Percentiles rank a stretch among this genome's conserved stretches.
phyloP scores from a whole-genome alignment of 768 basidiomycete species.

The Strobilomyces dryophilus region DNA sequence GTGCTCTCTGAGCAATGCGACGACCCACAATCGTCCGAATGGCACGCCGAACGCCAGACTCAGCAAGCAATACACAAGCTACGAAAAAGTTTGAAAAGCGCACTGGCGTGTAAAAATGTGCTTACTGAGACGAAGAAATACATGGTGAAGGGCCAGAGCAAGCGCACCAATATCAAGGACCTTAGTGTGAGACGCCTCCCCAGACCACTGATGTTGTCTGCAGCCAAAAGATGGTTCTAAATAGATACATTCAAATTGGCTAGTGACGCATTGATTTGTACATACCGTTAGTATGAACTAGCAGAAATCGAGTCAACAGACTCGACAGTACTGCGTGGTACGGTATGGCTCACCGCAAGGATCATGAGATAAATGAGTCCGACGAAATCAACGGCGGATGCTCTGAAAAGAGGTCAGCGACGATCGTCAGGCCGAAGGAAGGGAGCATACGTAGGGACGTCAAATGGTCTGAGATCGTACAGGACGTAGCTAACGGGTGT shows the following conservation, averaged over 20 bases:
- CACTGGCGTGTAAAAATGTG: neutral
- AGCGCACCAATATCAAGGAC: constrained; percentile 38
- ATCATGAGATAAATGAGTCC: constrained; percentile 50
- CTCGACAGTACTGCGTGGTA: neutral
- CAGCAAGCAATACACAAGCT: constrained; percentile 58
- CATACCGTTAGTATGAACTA: constrained; percentile 30
- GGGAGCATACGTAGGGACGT: constrained; percentile 49
- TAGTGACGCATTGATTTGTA: neutral
- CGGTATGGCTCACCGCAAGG: constrained; percentile 19
- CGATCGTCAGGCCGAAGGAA: neutral
- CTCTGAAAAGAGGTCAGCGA: constrained; percentile 30
- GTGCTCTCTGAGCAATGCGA: neutral
- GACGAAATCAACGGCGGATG: constrained; percentile 48
- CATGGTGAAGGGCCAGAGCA: constrained; percentile 34
- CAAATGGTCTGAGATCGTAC: constrained; percentile 52
- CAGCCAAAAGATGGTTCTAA: constrained; percentile 32
- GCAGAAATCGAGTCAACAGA: constrained; percentile 1
- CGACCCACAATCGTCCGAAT: constrained; percentile 43
- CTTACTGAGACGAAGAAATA: constrained; percentile 43
- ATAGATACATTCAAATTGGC: neutral
- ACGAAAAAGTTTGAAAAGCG: neutral
- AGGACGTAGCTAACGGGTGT: constrained; percentile 46
- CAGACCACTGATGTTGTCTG: constrained; percentile 36
- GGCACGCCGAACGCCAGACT: constrained; percentile 58
- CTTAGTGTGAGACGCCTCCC: constrained; percentile 35